Evolutionary conservation across 371 early-diverging fungal genomes (phyloP).

Genomic region (Rhizopus arrhizus): DNA sequence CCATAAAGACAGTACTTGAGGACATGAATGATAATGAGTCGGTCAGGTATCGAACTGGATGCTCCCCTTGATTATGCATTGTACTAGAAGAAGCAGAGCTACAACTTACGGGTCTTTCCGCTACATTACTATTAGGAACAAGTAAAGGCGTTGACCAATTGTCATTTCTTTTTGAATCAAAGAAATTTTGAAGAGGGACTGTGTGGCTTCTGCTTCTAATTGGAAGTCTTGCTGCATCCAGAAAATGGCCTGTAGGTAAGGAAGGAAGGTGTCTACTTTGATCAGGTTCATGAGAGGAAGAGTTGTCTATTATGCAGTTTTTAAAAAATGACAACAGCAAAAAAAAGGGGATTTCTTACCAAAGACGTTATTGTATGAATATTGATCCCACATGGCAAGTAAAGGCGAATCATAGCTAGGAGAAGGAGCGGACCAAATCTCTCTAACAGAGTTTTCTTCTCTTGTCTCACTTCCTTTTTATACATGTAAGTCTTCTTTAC

Average conservation of each 20-base stretch:
- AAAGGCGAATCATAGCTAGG: not conserved
- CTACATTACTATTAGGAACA: not conserved
- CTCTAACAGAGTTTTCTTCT: not conserved
- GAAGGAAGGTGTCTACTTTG: not conserved
- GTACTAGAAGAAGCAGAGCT: not conserved
- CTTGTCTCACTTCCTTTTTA: not conserved
- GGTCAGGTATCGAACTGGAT: slow-evolving; percentile 1
- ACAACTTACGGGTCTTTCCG: not conserved
- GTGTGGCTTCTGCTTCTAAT: not conserved
- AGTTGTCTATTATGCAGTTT: not conserved
- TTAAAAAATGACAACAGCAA: not conserved
- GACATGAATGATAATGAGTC: slow-evolving; percentile 7
- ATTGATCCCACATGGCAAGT: not conserved
- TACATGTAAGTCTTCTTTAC: not conserved
- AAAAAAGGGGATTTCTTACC: not conserved
- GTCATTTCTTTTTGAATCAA: not conserved
- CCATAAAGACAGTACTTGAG: not conserved
- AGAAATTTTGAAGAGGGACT: not conserved
- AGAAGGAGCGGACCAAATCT: not conserved
- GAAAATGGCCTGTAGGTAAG: not conserved
- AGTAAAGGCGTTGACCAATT: not conserved
- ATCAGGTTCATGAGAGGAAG: not conserved
- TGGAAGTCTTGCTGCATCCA: not conserved
- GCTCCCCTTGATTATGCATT: not conserved
- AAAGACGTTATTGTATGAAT: not conserved